phyloP scores from a whole-genome alignment of 2,329 filamentous ascomycete genomes.

The Pseudocercospora musae region DNA sequence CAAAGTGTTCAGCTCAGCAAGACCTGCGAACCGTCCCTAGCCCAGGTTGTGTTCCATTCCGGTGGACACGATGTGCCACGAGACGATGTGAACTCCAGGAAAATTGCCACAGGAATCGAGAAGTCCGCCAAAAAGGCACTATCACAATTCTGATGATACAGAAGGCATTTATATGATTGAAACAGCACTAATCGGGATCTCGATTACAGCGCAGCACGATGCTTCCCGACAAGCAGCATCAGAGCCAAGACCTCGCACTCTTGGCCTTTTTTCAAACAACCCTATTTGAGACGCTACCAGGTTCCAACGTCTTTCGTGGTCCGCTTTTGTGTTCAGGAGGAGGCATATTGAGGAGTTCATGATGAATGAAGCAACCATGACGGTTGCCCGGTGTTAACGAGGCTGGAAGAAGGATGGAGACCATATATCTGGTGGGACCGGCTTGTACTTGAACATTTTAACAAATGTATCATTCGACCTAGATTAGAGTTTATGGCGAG shows the following conservation, averaged over 20 bases:
- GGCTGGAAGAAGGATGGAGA: neutral
- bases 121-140: neutral
- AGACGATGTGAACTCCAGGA: neutral
- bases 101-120: neutral
- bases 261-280: neutral
- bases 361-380: neutral
- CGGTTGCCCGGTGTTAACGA: neutral
- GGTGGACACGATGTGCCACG: neutral
- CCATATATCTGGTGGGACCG: neutral
- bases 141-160: neutral
- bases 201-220: neutral
- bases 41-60: neutral
- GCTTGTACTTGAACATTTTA: neutral
- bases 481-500: neutral
- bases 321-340: neutral
- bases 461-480: neutral
- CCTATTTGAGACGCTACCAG: neutral
- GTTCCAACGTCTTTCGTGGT: neutral
- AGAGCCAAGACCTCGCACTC: neutral
- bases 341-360: neutral
- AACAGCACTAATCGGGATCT: neutral
- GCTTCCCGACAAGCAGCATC: neutral
- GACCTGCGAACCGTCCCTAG: neutral
- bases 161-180: neutral
- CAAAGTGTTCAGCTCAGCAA: constrained; percentile 1